Evolutionary conservation across 306 rosid species (phyloP).

Genomic region (Cucurbita argyrosperma): DNA sequence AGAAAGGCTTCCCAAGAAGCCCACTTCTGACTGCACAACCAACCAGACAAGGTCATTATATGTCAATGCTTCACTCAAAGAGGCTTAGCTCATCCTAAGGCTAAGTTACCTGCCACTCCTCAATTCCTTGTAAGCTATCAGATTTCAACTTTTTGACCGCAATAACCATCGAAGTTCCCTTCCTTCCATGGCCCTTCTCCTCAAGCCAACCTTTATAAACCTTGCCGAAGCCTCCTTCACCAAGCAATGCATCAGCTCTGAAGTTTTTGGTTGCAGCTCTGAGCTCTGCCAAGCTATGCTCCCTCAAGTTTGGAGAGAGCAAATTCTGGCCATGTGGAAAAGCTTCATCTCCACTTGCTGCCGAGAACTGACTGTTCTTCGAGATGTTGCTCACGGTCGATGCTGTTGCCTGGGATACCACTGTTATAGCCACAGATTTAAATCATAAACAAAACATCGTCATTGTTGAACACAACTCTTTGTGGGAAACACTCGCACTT

Average conservation of each 20-base stretch:
- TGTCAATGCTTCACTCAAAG: background rate
- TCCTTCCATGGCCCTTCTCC: conserved; percentile 38
- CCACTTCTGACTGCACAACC: conserved; percentile 69
- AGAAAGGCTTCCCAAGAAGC: conserved; percentile 74
- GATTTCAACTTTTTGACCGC: conserved; percentile 89
- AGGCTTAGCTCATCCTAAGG: background rate
- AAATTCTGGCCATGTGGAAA: conserved; percentile 54
- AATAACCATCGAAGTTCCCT: conserved; percentile 37
- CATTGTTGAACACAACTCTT: no score
- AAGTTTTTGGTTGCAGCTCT: conserved; percentile 69
- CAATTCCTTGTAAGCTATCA: conserved; percentile 74
- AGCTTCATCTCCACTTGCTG: conserved; percentile 29
- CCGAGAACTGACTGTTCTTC: conserved; percentile 48
- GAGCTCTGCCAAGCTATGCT: conserved; percentile 54
- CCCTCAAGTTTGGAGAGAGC: conserved; percentile 54
- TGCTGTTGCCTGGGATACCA: conserved; percentile 33
- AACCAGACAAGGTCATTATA: conserved; percentile 3
- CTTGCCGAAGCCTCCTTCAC: conserved; percentile 92
- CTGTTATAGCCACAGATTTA: conserved; percentile 15
- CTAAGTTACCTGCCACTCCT: conserved; percentile 80
- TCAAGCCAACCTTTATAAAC: conserved; percentile 91
- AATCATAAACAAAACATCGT: background rate
- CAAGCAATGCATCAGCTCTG: conserved; percentile 60
- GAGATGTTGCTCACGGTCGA: conserved; percentile 35
- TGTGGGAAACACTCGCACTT: no score